Percentiles rank a stretch among this genome's conserved stretches.
phyloP scores from a whole-genome alignment of 2,329 filamentous ascomycete species.

The Aspergillus fumigatus region DNA sequence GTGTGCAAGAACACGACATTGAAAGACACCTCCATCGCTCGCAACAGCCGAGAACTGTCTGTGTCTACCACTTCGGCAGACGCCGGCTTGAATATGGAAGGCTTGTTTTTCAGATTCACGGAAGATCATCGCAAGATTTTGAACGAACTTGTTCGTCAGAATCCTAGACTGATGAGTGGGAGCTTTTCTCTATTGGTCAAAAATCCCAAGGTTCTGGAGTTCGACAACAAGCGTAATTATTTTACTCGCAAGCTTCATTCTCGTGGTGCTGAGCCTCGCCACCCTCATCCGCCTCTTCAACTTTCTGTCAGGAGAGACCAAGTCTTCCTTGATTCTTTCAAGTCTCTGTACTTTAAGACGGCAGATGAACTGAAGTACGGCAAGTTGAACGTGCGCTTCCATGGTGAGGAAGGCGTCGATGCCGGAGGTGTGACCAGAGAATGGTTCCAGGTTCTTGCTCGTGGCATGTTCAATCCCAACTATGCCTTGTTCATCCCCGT shows the following conservation, averaged over 20 bases:
- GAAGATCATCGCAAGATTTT: constrained; percentile 96
- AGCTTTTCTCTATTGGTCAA: constrained; percentile 94
- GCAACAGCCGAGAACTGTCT: constrained; percentile 60
- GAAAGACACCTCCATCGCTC: constrained; percentile 57
- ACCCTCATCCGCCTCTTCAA: constrained; percentile 72
- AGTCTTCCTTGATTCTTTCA: constrained; percentile 98
- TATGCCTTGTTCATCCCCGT: constrained; percentile 96
- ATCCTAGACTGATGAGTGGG: constrained; percentile 96
- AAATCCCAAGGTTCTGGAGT: constrained; percentile 97
- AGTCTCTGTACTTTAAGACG: constrained; percentile 93
- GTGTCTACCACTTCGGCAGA: constrained; percentile 74
- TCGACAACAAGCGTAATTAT: constrained; percentile 99
- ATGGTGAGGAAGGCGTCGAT: constrained; percentile 95
- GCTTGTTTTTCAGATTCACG: constrained; percentile 93
- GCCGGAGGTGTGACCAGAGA: constrained; percentile 95
- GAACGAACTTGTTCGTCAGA: constrained; percentile 94
- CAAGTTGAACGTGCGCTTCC: constrained; percentile 96
- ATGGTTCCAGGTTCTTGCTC: constrained; percentile 96
- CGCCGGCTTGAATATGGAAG: constrained; percentile 66
- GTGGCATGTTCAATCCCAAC: constrained; percentile 98
- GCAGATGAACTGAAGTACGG: constrained; percentile 98
- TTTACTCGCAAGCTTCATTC: constrained; percentile 91
- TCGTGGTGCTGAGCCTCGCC: constrained; percentile 64
- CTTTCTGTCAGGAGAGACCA: constrained; percentile 87
- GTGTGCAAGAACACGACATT: constrained; percentile 96